phyloP scores from a whole-genome alignment of 2,329 filamentous ascomycete species.

The Ophiostoma triangulosporum region DNA sequence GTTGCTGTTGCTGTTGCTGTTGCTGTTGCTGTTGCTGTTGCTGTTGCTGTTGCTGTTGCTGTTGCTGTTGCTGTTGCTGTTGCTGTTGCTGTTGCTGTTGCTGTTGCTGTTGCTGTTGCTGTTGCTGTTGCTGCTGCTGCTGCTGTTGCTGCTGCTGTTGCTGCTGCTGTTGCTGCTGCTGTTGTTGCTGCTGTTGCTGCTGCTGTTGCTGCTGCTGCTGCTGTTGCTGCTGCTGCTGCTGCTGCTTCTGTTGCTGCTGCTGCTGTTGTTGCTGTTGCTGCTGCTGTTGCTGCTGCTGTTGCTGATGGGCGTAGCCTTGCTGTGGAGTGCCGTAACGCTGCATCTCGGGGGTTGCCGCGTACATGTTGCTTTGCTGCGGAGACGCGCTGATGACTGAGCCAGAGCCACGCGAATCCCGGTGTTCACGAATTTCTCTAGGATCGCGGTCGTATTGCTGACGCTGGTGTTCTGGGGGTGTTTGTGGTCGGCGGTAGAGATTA shows the following conservation, averaged over 20 bases:
- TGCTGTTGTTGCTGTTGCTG: constrained; percentile 27
- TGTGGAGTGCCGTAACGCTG: constrained; percentile 48
- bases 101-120: constrained; percentile 29
- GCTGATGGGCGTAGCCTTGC: constrained; percentile 30
- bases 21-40: constrained; percentile 29
- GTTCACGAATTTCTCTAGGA: constrained; percentile 24
- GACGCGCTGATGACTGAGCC: constrained; percentile 27
- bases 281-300: constrained; percentile 26
- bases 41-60: constrained; percentile 29
- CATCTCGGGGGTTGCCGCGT: constrained; percentile 39
- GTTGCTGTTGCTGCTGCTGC: constrained; percentile 27
- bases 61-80: constrained; percentile 27
- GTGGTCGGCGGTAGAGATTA: constrained; percentile 48
- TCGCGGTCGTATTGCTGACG: constrained; percentile 37
- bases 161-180: constrained; percentile 27
- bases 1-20: constrained; percentile 27
- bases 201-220: constrained; percentile 20
- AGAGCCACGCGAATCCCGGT: constrained; percentile 30
- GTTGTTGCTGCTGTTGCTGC: constrained; percentile 28
- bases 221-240: not conserved
- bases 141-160: constrained; percentile 29
- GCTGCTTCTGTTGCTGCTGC: not conserved
- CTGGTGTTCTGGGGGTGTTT: constrained; percentile 54
- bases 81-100: constrained; percentile 29
- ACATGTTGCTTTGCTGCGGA: constrained; percentile 24